Percentiles rank a stretch among this genome's conserved stretches.
Evolutionary conservation across 352 stramenopile species (phyloP).

Genomic region (Aphanomyces cochlioides): DNA sequence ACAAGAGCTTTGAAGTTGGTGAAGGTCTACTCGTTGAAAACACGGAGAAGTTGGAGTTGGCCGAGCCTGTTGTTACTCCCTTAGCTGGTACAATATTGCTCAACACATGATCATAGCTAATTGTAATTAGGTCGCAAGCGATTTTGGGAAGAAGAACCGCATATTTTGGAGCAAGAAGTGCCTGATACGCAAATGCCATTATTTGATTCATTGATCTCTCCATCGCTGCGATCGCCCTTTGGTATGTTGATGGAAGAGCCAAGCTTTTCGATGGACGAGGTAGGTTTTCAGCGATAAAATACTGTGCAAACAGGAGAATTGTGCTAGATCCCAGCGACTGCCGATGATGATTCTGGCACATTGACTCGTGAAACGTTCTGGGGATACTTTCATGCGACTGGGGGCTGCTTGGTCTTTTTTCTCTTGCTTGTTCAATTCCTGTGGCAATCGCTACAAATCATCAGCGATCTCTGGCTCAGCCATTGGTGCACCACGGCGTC

Average conservation of each 20-base stretch:
- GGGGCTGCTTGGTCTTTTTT: background rate
- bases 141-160: constrained; percentile 19
- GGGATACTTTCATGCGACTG: constrained; percentile 4
- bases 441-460: constrained; percentile 18
- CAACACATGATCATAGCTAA: background rate
- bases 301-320: background rate
- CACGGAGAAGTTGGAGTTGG: background rate
- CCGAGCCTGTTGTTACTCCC: constrained; percentile 28
- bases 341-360: background rate
- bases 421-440: constrained; percentile 7
- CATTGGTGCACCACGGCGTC: constrained; percentile 10
- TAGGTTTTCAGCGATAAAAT: background rate
- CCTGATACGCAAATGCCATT: background rate
- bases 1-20: constrained; percentile 20
- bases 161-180: constrained; percentile 8
- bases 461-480: constrained; percentile 24
- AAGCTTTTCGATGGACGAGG: constrained; percentile 9
- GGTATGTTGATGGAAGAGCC: constrained; percentile 17
- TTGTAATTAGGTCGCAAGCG: constrained; percentile 12
- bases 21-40: background rate
- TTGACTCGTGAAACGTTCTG: background rate
- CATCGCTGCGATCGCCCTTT: constrained; percentile 20
- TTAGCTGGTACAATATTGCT: background rate
- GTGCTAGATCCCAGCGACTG: background rate
- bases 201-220: constrained; percentile 13